A percentile compares a stretch with the other conserved stretches of the same genome.
Evolutionary conservation across 1,284 basidiomycete species (phyloP).

Genomic region (Termitomyces sp.): DNA sequence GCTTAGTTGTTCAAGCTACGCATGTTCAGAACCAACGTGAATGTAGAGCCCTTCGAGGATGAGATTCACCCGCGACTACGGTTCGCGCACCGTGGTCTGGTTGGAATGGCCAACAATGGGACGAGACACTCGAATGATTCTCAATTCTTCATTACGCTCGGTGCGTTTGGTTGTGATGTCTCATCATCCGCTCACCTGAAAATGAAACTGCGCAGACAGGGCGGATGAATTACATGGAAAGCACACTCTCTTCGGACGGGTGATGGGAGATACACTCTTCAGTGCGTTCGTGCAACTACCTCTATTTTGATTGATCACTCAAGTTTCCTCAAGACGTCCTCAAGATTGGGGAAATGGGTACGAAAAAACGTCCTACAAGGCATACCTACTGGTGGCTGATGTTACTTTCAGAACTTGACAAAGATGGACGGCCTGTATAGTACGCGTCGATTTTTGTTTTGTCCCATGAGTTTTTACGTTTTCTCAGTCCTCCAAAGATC

Average conservation of each 20-base stretch:
- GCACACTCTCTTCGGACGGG: constrained; percentile 82
- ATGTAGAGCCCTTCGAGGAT: constrained; percentile 83
- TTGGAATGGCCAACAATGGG: constrained; percentile 93
- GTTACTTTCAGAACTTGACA: constrained; percentile 63
- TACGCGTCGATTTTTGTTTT: constrained; percentile 32
- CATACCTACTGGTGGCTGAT: not conserved
- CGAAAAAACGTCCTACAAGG: constrained; percentile 18
- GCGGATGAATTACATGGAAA: constrained; percentile 88
- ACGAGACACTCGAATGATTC: constrained; percentile 81
- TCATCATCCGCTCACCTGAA: not conserved
- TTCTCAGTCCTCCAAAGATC: constrained; percentile 80
- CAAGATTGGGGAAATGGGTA: constrained; percentile 85
- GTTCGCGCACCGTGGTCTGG: constrained; percentile 81
- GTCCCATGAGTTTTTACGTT: not conserved
- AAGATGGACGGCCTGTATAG: constrained; percentile 83
- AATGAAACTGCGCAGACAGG: constrained; percentile 48
- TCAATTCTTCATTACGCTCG: constrained; percentile 89
- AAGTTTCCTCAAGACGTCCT: constrained; percentile 59
- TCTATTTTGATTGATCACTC: constrained; percentile 4
- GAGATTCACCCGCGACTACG: constrained; percentile 90
- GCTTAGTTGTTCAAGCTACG: not conserved
- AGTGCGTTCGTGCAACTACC: constrained; percentile 50
- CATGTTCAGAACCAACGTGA: not conserved
- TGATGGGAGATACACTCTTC: constrained; percentile 80
- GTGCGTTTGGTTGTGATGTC: constrained; percentile 29